phyloP scores from a whole-genome alignment of 768 basidiomycete genomes.

The Agrocybe pediades region DNA sequence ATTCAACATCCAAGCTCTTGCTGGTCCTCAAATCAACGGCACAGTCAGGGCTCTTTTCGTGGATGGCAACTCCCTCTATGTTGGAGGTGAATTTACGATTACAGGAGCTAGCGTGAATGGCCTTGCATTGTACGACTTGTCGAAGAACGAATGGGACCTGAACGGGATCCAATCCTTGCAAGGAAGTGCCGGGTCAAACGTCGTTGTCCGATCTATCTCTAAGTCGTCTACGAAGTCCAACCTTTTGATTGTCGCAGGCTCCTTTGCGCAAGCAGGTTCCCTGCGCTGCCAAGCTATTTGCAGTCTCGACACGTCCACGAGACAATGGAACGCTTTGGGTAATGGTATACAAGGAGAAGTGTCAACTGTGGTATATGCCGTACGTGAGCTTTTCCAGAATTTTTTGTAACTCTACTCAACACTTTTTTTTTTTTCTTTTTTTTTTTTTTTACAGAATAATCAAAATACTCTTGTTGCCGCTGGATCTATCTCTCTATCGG shows the following conservation, averaged over 20 bases:
- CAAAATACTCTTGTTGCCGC: conserved; percentile 75
- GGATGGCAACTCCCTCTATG: conserved; percentile 65
- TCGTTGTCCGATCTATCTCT: conserved; percentile 73
- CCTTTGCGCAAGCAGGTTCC: conserved; percentile 79
- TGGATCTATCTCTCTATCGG: conserved; percentile 73
- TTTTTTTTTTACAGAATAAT: conserved; percentile 54
- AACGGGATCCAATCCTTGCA: conserved; percentile 62
- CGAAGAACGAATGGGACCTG: conserved; percentile 60
- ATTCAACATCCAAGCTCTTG: conserved; percentile 51
- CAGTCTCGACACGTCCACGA: conserved; percentile 62
- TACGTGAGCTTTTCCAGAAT: conserved; percentile 42
- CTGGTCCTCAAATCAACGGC: conserved; percentile 68
- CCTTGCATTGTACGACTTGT: conserved; percentile 81
- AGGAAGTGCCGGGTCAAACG: conserved; percentile 49
- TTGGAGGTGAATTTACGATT: conserved; percentile 84
- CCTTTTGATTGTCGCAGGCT: conserved; percentile 82
- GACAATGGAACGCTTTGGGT: conserved; percentile 82
- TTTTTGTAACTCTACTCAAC: conserved; percentile 7
- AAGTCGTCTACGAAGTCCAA: conserved; percentile 59
- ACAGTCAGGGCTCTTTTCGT: conserved; percentile 79
- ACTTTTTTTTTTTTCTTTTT: neutral
- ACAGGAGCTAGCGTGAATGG: conserved; percentile 59
- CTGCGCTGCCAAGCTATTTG: conserved; percentile 80
- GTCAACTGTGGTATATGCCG: conserved; percentile 76
- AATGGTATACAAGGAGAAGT: conserved; percentile 83